These are phyloP conservation scores for Coemansia interrupta DNA, from an alignment of 192 early-diverging fungal species.

Conservation along the genomic window DNA sequence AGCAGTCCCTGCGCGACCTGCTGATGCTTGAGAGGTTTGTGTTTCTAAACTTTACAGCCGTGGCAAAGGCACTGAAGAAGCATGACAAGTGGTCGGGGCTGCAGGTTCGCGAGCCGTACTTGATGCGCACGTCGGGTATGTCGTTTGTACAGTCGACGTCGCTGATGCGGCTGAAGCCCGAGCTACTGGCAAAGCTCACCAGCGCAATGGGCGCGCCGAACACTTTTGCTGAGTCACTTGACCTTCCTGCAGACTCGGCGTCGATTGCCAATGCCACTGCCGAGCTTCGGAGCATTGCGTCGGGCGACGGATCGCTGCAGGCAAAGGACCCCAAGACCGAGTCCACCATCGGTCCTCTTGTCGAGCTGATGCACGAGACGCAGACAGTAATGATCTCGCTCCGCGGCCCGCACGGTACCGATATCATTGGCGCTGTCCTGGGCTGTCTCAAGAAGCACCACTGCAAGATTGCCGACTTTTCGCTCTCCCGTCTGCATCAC, in stretches of 20 bases:
- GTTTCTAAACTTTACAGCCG: slow-evolving; percentile 81
- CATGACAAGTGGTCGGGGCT: slow-evolving; percentile 80
- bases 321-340: background rate
- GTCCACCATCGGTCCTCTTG: slow-evolving; percentile 33
- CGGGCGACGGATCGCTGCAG: background rate
- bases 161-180: slow-evolving; percentile 64
- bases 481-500: slow-evolving; percentile 83
- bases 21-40: slow-evolving; percentile 75
- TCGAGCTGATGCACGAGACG: slow-evolving; percentile 36
- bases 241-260: slow-evolving; percentile 4
- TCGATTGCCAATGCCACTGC: slow-evolving; percentile 19
- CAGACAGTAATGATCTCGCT: slow-evolving; percentile 80
- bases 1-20: slow-evolving; percentile 58
- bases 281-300: slow-evolving; percentile 16
- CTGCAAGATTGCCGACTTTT: slow-evolving; percentile 82
- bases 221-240: slow-evolving; percentile 32
- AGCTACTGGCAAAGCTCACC: slow-evolving; percentile 63
- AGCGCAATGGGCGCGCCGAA: slow-evolving; percentile 33
- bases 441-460: slow-evolving; percentile 68
- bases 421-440: slow-evolving; percentile 83
- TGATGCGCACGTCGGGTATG: slow-evolving; percentile 61
- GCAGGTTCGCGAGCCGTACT: slow-evolving; percentile 67
- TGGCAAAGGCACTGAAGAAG: slow-evolving; percentile 85
- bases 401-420: slow-evolving; percentile 85
- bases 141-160: slow-evolving; percentile 68